Evolutionary conservation across 2,329 filamentous ascomycete species (phyloP), one percentile per base, ranked within the genome.

Genomic region (Aspergillus fumigatiaffinis): DNA sequence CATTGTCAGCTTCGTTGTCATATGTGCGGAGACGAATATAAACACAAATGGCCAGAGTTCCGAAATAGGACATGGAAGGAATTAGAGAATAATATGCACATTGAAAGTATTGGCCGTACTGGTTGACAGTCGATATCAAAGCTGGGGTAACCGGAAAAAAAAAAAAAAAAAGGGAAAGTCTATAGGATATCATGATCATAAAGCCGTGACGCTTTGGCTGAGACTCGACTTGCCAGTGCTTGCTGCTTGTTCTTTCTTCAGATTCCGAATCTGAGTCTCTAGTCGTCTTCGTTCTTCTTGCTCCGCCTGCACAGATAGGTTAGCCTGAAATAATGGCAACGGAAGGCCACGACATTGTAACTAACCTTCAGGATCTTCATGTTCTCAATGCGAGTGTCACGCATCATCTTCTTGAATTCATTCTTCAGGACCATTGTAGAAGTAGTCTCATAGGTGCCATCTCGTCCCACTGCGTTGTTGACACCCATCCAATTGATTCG

Each of bases 401-500:
- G 81, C 87, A 90, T 90, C 87, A 90, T 90, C 77, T 88, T 90
- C 78, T 89, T 89, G 70, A 91, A 91, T 71, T 91, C 88, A 60
- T 86, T 87, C 73, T 86, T 86, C 67, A 91, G 68, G 44, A 90
- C 86, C 73, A 84, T 84, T 25, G 85, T 87, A 64, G 86, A 89
- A 10, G 86, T 90, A 9, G 79, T 83, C 62, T 87, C 85, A 14
- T 72, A 67, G 54, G 76, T 69, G 51, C 72, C 67, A 62, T 74
- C 64, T 57, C 71, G 68, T 52, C 70, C 62, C 63, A 70, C 67
- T 14, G 84, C 81, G 65, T 81, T 83, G 68, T 80, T 82, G 32
- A 83, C 76, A 5, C 87, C 87, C 65, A 91, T 74, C 81, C 81
- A 85, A 59, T 82, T 81, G 63, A 90, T 84, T 67, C 82, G 84